Conservation (phyloP, 2,329 filamentous ascomycete genomes). For the Penicillium sp. region DNA sequence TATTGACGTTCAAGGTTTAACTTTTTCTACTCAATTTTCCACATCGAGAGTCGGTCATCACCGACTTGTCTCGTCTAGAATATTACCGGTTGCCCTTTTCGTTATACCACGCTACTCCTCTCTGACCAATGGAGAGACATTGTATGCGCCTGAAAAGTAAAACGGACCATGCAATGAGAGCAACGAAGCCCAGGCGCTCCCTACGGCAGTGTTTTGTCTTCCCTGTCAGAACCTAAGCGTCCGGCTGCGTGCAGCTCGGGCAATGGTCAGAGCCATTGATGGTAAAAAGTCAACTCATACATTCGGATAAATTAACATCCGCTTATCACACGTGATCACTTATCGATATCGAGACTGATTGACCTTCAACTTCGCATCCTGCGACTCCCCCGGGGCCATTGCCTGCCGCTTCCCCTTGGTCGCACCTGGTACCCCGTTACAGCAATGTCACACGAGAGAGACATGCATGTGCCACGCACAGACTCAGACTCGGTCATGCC, state of each 20-base stretch:
- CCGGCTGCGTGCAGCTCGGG: slow-evolving; percentile 21
- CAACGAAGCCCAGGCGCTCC: too few species aligned
- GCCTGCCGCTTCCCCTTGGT: background rate
- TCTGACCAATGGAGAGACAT: slow-evolving; percentile 8
- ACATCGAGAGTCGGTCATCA: background rate
- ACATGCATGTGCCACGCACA: slow-evolving; percentile 12
- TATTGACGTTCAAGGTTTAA: background rate
- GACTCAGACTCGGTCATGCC: slow-evolving; percentile 11
- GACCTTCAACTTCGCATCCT: background rate
- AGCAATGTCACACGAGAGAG: slow-evolving; percentile 23
- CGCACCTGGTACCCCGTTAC: background rate
- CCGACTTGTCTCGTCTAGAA: slow-evolving; percentile 1
- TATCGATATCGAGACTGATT: slow-evolving; percentile 5
- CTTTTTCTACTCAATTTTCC: background rate
- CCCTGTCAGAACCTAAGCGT: slow-evolving; percentile 10
- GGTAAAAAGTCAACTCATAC: slow-evolving; percentile 8
- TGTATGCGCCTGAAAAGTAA: slow-evolving; percentile 8
- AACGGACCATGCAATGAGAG: slow-evolving; percentile 2
- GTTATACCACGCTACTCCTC: slow-evolving; percentile 4
- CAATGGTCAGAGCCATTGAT: background rate
- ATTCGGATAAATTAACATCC: slow-evolving; percentile 8
- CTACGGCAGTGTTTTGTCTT: background rate
- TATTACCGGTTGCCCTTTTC: slow-evolving; percentile 6
- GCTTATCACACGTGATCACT: slow-evolving; percentile 15
- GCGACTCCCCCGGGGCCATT: slow-evolving; percentile 1